Conservation (phyloP, 2,329 filamentous ascomycete genomes). For the Colletotrichum tanaceti region DNA sequence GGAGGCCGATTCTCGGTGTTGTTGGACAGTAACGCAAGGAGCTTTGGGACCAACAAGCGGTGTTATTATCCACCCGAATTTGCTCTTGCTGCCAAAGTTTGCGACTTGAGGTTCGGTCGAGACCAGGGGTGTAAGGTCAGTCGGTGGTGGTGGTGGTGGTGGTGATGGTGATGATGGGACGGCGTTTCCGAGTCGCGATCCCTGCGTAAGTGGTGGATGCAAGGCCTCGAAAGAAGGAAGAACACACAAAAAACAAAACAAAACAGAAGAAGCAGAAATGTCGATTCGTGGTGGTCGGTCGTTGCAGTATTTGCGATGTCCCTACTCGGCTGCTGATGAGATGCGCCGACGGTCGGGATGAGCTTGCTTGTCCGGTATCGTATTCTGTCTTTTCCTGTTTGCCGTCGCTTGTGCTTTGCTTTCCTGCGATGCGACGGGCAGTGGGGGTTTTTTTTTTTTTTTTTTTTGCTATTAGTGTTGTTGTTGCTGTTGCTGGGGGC, state of each 20-base stretch:
- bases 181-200: conserved; percentile 36
- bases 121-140: not conserved
- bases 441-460: no score
- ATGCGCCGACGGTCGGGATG: conserved; percentile 20
- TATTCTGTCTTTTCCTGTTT: conserved; percentile 11
- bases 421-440: no score
- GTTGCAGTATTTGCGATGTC: not conserved
- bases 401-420: not conserved
- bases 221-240: not conserved
- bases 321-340: no score
- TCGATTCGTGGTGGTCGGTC: not conserved
- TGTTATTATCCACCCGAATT: not conserved
- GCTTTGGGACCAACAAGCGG: not conserved
- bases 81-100: conserved; percentile 10
- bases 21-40: not conserved
- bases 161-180: conserved; percentile 15
- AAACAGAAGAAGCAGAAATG: not conserved
- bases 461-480: no score
- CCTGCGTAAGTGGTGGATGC: conserved; percentile 24
- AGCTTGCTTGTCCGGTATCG: not conserved
- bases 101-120: conserved; percentile 11
- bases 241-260: not conserved
- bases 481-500: not conserved
- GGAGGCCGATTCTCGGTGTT: not conserved
- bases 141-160: not conserved